These are phyloP conservation scores for Eucalyptus sp. DNA, from an alignment of 345 rosid species.

Conservation along the genomic window DNA sequence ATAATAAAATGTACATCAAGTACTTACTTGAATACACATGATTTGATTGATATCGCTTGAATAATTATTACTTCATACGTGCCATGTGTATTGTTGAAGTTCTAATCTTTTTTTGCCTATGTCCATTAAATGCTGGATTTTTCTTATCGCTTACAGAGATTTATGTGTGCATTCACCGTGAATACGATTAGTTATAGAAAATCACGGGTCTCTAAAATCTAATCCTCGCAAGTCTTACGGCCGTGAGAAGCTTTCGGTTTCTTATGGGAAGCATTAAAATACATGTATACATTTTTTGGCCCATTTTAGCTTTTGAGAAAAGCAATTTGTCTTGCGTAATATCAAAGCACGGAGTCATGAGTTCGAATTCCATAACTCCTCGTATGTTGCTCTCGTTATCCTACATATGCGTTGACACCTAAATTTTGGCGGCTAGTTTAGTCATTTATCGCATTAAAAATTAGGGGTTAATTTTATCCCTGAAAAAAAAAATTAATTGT, in stretches of 20 bases:
- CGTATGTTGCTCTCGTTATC: fast-evolving
- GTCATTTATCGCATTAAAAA: too few relatives aligned
- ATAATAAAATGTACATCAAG: neutral
- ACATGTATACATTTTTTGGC: neutral
- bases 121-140: too few relatives aligned
- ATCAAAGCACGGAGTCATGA: neutral
- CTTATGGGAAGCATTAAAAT: neutral
- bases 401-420: too few relatives aligned
- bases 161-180: too few relatives aligned
- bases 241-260: neutral
- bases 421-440: too few relatives aligned
- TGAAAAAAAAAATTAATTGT: too few relatives aligned
- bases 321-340: neutral
- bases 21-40: neutral
- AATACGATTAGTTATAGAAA: neutral
- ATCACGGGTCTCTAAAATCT: neutral
- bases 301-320: neutral
- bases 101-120: too few relatives aligned
- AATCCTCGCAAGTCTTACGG: fast-evolving
- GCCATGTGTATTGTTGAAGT: too few relatives aligned
- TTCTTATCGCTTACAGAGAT: too few relatives aligned
- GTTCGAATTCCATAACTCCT: neutral
- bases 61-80: too few relatives aligned
- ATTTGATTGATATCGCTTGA: too few relatives aligned
- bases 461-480: too few relatives aligned